Evolutionary conservation across 306 rosid species (phyloP), one percentile per base, ranked within the genome.

Genomic region (Cucumis melo): DNA sequence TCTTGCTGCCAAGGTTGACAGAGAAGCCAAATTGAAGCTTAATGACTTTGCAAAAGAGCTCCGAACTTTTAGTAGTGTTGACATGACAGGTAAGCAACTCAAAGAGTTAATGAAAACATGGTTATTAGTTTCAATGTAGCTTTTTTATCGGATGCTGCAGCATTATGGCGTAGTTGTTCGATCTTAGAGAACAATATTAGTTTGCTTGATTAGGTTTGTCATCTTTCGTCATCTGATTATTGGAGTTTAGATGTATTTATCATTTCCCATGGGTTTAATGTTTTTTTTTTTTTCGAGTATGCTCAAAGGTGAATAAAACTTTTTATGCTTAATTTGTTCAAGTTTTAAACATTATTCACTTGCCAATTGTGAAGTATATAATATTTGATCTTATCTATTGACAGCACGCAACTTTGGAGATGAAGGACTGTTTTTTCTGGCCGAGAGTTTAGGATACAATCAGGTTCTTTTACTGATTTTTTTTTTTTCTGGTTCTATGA

Each of bases 381-480:
- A 27, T 41, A 61, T 64, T 44, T 62, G 36, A 27, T 24, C 14
- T 24, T 15, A 51, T 77, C 5, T 42, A 78, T 80, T 87, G 80
- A 79, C 91, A 94, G 99, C 93, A n/a, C 93, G 90, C 78, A 94
- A 88, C 87, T 92, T 94, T 83, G 96, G 99, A 39, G 95, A 94
- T 83, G 97, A 94, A 74, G 99, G 99, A 48, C 80, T 94, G 65
- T 87, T 90, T 86, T 92, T 90, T 84, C 97, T 94, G 76, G 87
- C 97, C 16, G 91, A 89, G 86, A 90, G 96, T 87, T 90, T 94
- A 80, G 97, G 89, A 59, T 94, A 80, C 81, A 94, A 94, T 83
- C 93, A 88, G 95, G 98, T 91, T 61, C 71, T 46, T 71, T 78
- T 80, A 17, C 55, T 62, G 50, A 53, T 73, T 41, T 60, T 15